Evolutionary conservation across 2,329 filamentous ascomycete species (phyloP).

Genomic region (Exophiala sp.): DNA sequence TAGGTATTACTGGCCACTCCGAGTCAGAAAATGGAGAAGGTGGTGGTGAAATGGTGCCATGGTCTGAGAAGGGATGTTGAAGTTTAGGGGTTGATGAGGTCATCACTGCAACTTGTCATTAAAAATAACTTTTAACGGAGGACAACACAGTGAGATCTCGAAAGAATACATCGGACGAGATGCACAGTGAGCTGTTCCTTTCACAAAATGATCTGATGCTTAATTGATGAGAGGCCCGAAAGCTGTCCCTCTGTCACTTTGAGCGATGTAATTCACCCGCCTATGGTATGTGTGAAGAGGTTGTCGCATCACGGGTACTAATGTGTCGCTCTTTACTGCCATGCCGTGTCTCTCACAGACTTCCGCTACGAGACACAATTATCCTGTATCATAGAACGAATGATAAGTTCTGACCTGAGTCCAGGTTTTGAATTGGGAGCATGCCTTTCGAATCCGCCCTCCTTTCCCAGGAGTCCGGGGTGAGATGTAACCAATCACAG

Average conservation of each 20-base stretch:
- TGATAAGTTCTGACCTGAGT: background rate
- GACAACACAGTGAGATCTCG: background rate
- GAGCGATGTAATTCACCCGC: background rate
- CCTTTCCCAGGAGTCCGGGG: background rate
- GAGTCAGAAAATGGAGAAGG: constrained; percentile 10
- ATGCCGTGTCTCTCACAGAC: too few relatives aligned
- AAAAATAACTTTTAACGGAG: background rate
- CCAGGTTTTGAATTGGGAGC: background rate
- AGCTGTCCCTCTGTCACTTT: background rate
- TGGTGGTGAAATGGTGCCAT: constrained; percentile 4
- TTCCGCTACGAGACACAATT: too few relatives aligned
- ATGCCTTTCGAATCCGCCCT: background rate
- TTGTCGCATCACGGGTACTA: too few relatives aligned
- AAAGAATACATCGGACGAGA: background rate
- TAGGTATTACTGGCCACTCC: constrained; percentile 9
- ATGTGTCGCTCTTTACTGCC: too few relatives aligned
- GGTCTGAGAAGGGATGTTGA: background rate
- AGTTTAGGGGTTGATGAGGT: constrained; percentile 4
- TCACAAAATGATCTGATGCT: too few relatives aligned
- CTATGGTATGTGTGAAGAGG: too few relatives aligned
- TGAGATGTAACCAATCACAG: constrained; percentile 3
- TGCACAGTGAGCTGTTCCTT: too few relatives aligned
- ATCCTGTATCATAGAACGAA: too few relatives aligned
- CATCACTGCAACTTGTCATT: background rate
- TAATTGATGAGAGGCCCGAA: too few relatives aligned